These are phyloP conservation scores for Penicillium manginii DNA, from an alignment of 495 filamentous ascomycete genomes.

Conservation along the genomic window DNA sequence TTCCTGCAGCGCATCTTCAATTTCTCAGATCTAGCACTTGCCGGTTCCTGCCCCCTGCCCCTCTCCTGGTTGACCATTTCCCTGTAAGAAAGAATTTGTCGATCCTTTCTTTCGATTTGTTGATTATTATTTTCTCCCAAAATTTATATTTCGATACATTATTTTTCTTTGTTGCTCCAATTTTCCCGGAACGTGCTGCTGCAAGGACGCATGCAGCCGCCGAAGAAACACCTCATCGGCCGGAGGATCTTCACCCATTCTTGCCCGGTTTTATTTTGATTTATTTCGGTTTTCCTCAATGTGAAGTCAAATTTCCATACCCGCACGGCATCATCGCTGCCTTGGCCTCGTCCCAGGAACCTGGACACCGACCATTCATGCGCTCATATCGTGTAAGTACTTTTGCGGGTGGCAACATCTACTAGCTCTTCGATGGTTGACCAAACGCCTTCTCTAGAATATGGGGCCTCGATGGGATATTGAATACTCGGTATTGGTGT, in stretches of 20 bases:
- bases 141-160: conserved; percentile 1
- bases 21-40: conserved; percentile 24
- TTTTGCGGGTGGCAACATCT: conserved; percentile 30
- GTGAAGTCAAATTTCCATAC: conserved; percentile 16
- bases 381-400: conserved; percentile 25
- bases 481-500: not conserved
- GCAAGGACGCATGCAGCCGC: conserved; percentile 30
- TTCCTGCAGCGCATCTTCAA: conserved; percentile 25
- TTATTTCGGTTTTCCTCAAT: conserved; percentile 9
- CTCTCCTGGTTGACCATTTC: not conserved
- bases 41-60: not conserved
- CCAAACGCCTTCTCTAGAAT: conserved; percentile 12
- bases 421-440: conserved; percentile 6
- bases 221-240: conserved; percentile 15
- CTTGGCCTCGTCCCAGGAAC: conserved; percentile 20
- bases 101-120: not conserved
- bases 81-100: not conserved
- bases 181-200: conserved; percentile 29
- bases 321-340: conserved; percentile 13
- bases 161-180: not conserved
- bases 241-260: conserved; percentile 17
- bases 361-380: conserved; percentile 21
- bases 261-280: conserved; percentile 6
- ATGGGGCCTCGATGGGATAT: conserved; percentile 13
- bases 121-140: not conserved